These are phyloP conservation scores for Stylonectria norvegica DNA, from an alignment of 2,329 filamentous ascomycete genomes.

Conservation along the genomic window DNA sequence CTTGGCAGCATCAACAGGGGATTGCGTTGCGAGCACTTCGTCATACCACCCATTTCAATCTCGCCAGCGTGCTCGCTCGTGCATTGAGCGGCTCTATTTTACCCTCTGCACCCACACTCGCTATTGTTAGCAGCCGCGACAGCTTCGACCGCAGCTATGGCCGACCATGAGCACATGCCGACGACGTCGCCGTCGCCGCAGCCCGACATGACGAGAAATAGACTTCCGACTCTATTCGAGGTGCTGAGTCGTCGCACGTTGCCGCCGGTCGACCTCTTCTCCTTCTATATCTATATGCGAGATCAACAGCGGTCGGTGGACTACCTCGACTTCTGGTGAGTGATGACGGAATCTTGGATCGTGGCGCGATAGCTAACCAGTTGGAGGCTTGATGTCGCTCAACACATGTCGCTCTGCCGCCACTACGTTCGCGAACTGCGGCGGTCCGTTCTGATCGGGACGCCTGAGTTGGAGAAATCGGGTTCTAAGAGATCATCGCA, in stretches of 20 bases:
- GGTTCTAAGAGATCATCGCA: conserved; percentile 82
- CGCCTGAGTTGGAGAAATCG: conserved; percentile 80
- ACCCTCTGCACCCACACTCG: conserved; percentile 4
- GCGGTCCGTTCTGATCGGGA: conserved; percentile 87
- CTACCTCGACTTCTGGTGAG: conserved; percentile 96
- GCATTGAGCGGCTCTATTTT: conserved; percentile 5
- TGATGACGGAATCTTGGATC: conserved; percentile 3
- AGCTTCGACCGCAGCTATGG: conserved; percentile 12
- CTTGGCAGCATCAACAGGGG: conserved; percentile 19
- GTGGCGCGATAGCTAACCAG: conserved; percentile 13
- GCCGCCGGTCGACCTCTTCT: conserved; percentile 93
- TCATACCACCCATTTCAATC: conserved; percentile 12
- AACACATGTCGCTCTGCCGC: conserved; percentile 96
- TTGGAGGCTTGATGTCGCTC: conserved; percentile 91
- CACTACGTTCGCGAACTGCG: conserved; percentile 96
- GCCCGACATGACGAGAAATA: conserved; percentile 66
- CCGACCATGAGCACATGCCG: conserved; percentile 27
- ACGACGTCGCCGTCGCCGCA: conserved; percentile 48
- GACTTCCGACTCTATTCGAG: conserved; percentile 92
- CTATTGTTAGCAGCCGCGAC: conserved; percentile 11
- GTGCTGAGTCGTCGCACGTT: conserved; percentile 92
- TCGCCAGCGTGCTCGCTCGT: conserved; percentile 13
- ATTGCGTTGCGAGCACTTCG: conserved; percentile 15
- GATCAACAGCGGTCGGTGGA: conserved; percentile 97
- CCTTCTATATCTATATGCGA: conserved; percentile 99